Evolutionary conservation across 441 rosid genomes (phyloP).

Genomic region (Francoa sonchifolia): DNA sequence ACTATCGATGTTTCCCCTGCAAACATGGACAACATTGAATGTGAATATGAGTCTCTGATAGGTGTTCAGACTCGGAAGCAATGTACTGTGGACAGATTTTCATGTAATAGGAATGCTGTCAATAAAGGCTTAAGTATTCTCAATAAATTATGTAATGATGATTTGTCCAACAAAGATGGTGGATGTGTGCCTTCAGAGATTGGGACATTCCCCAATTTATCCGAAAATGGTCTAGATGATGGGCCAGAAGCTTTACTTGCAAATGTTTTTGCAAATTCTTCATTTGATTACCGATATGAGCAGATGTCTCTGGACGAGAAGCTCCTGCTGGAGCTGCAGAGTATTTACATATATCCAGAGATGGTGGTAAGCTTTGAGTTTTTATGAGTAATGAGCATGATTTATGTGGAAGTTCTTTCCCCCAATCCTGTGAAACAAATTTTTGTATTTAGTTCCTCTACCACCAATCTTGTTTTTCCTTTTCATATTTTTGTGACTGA

Average conservation of each 20-base stretch:
- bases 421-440: not conserved
- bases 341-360: constrained; percentile 78
- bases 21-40: constrained; percentile 66
- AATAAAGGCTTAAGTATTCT: constrained; percentile 40
- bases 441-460: too few relatives aligned
- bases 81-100: constrained; percentile 38
- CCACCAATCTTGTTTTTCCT: not conserved
- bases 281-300: constrained; percentile 52
- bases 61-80: constrained; percentile 55
- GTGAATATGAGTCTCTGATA: constrained; percentile 54
- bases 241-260: constrained; percentile 26
- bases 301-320: constrained; percentile 63
- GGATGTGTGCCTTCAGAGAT: constrained; percentile 41
- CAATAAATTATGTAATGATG: constrained; percentile 12
- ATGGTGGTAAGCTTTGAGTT: constrained; percentile 43
- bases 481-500: too few relatives aligned
- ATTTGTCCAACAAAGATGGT: constrained; percentile 45
- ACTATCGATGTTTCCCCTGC: constrained; percentile 51
- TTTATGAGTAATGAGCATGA: constrained; percentile 1
- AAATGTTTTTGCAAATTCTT: constrained; percentile 25
- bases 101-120: constrained; percentile 51
- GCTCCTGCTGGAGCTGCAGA: constrained; percentile 68
- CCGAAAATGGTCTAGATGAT: constrained; percentile 27
- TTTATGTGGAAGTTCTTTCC: not conserved
- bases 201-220: constrained; percentile 24